These are phyloP conservation scores for Lithohypha guttulata DNA, from an alignment of 2,329 filamentous ascomycete genomes.

Conservation along the genomic window DNA sequence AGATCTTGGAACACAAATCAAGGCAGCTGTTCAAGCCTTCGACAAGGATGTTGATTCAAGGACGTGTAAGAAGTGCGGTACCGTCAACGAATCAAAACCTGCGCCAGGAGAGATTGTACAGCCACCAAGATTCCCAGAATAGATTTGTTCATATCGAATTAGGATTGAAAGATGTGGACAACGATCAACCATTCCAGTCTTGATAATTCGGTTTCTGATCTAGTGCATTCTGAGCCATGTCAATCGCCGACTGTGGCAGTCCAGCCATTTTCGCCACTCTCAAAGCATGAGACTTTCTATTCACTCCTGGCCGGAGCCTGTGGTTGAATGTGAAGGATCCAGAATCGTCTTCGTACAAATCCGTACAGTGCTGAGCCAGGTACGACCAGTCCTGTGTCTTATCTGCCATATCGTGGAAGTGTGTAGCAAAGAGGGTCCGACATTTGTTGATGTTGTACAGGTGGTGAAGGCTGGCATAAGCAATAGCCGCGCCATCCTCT, in stretches of 20 bases:
- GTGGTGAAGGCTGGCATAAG: constrained; percentile 79
- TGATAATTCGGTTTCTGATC: neutral
- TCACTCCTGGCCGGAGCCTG: constrained; percentile 68
- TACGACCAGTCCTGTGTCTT: constrained; percentile 51
- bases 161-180: too few relatives aligned
- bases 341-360: constrained; percentile 63
- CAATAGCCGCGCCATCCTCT: constrained; percentile 80
- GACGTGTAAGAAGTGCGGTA: constrained; percentile 67
- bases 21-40: constrained; percentile 77
- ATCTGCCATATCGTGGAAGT: constrained; percentile 79
- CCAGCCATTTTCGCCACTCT: constrained; percentile 89
- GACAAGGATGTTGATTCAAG: constrained; percentile 57
- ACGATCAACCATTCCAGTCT: too few relatives aligned
- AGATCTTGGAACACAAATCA: constrained; percentile 88
- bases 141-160: too few relatives aligned
- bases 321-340: constrained; percentile 76
- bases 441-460: constrained; percentile 66
- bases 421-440: constrained; percentile 82
- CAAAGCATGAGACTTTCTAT: constrained; percentile 77
- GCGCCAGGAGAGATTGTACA: constrained; percentile 33
- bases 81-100: constrained; percentile 50
- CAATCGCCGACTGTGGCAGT: constrained; percentile 61
- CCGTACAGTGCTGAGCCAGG: constrained; percentile 75
- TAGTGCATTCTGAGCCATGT: constrained; percentile 42
- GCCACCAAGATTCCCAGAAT: constrained; percentile 27